Percentiles rank a stretch among this genome's conserved stretches.
These are phyloP conservation scores for Plasmodium blacklocki DNA, from an alignment of 169 alveolate genomes.

Conservation along the genomic window DNA sequence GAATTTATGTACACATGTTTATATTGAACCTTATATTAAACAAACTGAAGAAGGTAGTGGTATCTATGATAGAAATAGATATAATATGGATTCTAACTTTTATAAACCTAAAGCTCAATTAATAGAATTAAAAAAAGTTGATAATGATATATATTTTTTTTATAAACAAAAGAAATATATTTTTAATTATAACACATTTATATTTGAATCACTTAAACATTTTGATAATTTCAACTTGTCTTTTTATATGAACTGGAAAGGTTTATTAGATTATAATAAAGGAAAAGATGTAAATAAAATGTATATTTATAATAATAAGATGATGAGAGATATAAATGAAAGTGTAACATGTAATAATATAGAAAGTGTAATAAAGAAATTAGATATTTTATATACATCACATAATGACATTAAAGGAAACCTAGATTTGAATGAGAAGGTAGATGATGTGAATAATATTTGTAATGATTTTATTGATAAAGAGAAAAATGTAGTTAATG, in stretches of 20 bases:
- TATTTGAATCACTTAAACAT: constrained; percentile 83
- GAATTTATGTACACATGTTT: constrained; percentile 57
- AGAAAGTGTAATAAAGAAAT: not conserved
- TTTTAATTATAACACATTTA: constrained; percentile 58
- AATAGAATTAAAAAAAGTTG: constrained; percentile 71
- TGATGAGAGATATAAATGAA: constrained; percentile 55
- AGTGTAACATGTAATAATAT: constrained; percentile 12
- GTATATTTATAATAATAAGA: not conserved
- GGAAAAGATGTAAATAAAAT: not conserved
- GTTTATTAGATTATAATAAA: constrained; percentile 60
- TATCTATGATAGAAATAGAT: constrained; percentile 27
- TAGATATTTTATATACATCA: constrained; percentile 26
- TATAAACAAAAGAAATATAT: constrained; percentile 82
- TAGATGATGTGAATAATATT: not conserved
- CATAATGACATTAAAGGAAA: not conserved
- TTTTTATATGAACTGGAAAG: constrained; percentile 78
- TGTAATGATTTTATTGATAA: no score
- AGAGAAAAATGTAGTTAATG: no score
- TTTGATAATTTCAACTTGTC: constrained; percentile 77
- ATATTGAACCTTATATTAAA: constrained; percentile 30
- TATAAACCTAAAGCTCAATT: constrained; percentile 64
- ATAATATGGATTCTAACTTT: constrained; percentile 50
- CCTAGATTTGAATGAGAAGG: not conserved
- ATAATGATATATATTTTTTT: constrained; percentile 70
- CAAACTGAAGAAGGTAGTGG: constrained; percentile 1